Evolutionary conservation across 75 land plant genomes (phyloP), one percentile per base, ranked within the genome.

Genomic region (Pinus albicaulis): DNA sequence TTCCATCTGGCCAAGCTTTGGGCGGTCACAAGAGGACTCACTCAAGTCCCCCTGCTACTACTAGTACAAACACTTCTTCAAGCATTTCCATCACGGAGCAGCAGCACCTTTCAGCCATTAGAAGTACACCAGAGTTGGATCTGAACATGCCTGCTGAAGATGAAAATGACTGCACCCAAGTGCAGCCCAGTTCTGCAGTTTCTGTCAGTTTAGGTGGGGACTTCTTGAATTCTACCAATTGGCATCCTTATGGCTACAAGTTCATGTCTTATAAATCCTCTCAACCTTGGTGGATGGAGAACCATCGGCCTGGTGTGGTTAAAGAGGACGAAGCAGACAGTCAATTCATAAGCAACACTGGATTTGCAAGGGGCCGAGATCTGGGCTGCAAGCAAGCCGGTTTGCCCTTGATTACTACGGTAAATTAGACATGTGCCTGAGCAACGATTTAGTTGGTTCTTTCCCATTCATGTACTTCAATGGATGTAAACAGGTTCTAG

Each of bases 1-100:
- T 91, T 61, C 23, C 76, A 13, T 83, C 92, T 19, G 91, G 90
- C 7, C 93, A 91, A 73, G 93, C 93, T 1, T 81, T 91, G 20
- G 93, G 91, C 48, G 93, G 93, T 3, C 93, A 91, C 86, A 85
- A 86, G 73, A 79, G 91, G 69, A 72, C 84, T 24, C 91, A 89
- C 68, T 69, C 60, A 23, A 56, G 10, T 52, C 55, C 68, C 7
- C 52, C 60, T 25, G 38, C 24, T 28, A 26, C 24, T 28, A 26
- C 14, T 5, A 13, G 25, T 44, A 19, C 15, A 20, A 14, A 41
- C 23, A 38, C 56, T 17, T 23, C 36, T 5, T 20, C 61, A 23
- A 16, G 28, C 61, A 5, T 58, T 74, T 19, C 59, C 62, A 38
- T 60, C 36, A 19, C 34, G 2, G 75, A 74, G 80, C 60, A 76